Base-by-base conservation (phyloP, 2,329 filamentous ascomycete species). In the Leptosphaerulina australis region DNA sequence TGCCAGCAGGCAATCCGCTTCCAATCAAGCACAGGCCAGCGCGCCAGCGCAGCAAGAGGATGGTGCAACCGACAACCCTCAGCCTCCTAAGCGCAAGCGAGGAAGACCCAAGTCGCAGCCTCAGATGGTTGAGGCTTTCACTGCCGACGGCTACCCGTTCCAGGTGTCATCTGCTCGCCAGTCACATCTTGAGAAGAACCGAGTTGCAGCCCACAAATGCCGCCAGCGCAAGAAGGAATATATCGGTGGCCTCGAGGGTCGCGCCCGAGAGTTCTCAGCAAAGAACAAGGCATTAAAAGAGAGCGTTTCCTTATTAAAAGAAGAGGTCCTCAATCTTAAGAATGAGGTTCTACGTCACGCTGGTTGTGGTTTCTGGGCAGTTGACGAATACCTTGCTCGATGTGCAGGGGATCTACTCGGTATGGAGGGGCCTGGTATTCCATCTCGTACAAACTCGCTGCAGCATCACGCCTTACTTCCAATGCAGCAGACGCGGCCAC, bases 121-220 rank as follows among this genome's bases (percentile, higher is more conserved):
- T 4, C 66, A 68, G 43, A 62, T 65, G 53, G 50, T 67, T 5
- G 62, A 68, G 49, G 63, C 62, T 12, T 68, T 48, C 48, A 69
- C 67, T 3, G 56, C 65, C 12, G 68, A 71, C 14, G 69, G 67
- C 22, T 68, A 60, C 30, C 67, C 67, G 2, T 64, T 70, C 48
- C 63, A 68, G 15, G 67, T 71, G 4, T 68, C 69, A 5, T 69
- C 67, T 3, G 64, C 68, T 34, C 69, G 69, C 41, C 63, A 71
- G 48, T 67, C 66, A 2, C 69, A 72, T 59, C 77, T 90, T 0
- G 85, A 88, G 70, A 82, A 87, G 53, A 91, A 91, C 68, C 80
- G 88, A 8, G 75, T 88, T 2, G 88, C 88, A 0, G 88, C 88
- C 1, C 87, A 84, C 67, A 90, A 90, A 66, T 91, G 87, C 64